Evolutionary conservation across 148 eudicot species (phyloP), one percentile per base, ranked within the genome.

Genomic region (Spergularia marina): DNA sequence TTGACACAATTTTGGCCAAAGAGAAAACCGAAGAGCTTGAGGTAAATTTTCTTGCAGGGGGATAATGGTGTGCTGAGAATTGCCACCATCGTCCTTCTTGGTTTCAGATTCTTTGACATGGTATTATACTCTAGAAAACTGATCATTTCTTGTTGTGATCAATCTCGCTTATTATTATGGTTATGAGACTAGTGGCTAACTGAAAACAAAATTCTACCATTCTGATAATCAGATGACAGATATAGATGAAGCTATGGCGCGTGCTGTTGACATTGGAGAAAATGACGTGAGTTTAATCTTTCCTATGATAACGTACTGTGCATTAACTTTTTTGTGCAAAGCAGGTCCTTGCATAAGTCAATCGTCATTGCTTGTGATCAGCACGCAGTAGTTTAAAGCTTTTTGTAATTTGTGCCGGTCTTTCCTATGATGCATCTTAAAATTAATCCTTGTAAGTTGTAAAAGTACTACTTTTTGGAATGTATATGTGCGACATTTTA

Each of bases 171-270:
- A 10, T 47, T 17, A 44, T 21, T 68, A 47, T 75, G 36, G 4
- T 53, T 65, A 18, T 65, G 68, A 65, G 44, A 18, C 70, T 30
- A 16, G 25, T 12, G 10, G 20, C 52, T 55, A 20, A 55, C 64
- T 66, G 16, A 12, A 23, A 67, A 74, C 36, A 49, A 12, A 10
- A 14, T 63, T 53, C 16, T 70, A 39, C 47, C 56, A 51, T 13
- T 49, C 16, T 23, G 34, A 70, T 82, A 77, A 70, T 57, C 84
- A 94, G 97, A 64, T 84, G 71, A 73, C 93, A 64, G 97, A 89
- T 79, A 89, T 90, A 59, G 99, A 96, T 84, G 99, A 96, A 16
- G 98, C 99, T 80, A 95, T 95, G 96, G 98, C 99, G 53, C 85
- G 82, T 69, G 99, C 99, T 56, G 97, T 96, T 73, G 99, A 96